These are phyloP conservation scores for Penicillium rolfsii DNA, from an alignment of 2,329 filamentous ascomycete species.

Conservation along the genomic window DNA sequence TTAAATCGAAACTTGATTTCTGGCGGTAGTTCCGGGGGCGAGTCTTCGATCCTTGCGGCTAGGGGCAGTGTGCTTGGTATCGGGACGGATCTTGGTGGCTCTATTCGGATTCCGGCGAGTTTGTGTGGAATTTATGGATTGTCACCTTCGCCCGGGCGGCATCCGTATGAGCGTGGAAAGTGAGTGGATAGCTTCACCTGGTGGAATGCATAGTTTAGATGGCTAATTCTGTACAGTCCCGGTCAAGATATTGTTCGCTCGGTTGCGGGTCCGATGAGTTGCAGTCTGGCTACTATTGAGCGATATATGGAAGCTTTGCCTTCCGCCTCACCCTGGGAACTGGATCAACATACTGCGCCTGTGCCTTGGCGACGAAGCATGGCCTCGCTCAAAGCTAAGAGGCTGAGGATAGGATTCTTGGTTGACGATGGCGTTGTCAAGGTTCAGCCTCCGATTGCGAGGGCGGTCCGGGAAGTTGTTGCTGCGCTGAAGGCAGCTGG, in stretches of 20 bases:
- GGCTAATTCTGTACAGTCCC: constrained; percentile 19
- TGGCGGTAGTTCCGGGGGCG: constrained; percentile 60
- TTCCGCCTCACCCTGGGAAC: constrained; percentile 40
- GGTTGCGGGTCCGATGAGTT: constrained; percentile 37
- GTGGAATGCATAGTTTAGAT: too few species aligned
- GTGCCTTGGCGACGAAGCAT: constrained; percentile 42
- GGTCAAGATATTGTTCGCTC: constrained; percentile 35
- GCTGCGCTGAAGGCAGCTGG: constrained; percentile 62
- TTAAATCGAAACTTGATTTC: constrained; percentile 55
- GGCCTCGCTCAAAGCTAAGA: constrained; percentile 37
- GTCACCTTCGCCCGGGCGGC: constrained; percentile 43
- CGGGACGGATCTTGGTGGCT: constrained; percentile 59
- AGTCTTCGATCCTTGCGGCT: constrained; percentile 56
- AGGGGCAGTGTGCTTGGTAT: constrained; percentile 57
- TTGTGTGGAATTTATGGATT: constrained; percentile 60
- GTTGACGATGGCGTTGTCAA: constrained; percentile 63
- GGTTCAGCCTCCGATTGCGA: constrained; percentile 62
- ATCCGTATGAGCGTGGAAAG: constrained; percentile 43
- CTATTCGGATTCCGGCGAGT: constrained; percentile 58
- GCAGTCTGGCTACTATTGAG: constrained; percentile 33
- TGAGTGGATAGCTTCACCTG: constrained; percentile 25
- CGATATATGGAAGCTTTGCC: constrained; percentile 42
- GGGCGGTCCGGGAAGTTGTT: constrained; percentile 58
- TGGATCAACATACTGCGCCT: constrained; percentile 42
- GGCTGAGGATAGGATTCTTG: constrained; percentile 63